Evolutionary conservation across 805 yeast genomes (phyloP), one percentile per base, ranked within the genome.

Genomic region (Ogataea sp.): DNA sequence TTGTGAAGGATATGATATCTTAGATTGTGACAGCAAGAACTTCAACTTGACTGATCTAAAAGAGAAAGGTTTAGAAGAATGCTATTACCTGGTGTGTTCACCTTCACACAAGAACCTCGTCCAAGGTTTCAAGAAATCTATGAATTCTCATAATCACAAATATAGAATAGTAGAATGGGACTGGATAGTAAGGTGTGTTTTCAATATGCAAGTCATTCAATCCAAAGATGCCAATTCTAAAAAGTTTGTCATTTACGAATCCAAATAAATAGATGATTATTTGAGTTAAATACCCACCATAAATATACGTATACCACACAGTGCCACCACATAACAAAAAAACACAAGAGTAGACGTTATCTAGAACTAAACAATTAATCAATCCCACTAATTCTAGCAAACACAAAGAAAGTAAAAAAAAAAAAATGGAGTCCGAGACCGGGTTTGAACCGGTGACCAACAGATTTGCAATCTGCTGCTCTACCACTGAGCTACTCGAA

Each of bases 391-490:
- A 23, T 8, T 23, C 26, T 23, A 11, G 10, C 7, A 23, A 23
- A 23, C n/a, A 13, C 29, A 26, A 6, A 13, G n/a, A 26, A 26
- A 28, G 8, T 15, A 11, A 17, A 17, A 30, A 30, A 30, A 30
- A 30, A 61, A 68, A 67, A 62, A 63, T 54, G 44, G 38, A 82
- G 93, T 87, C 80, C 76, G 81, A 80, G 73, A 86, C 81, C 94
- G 81, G 95, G 79, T 62, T 85, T 80, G 95, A 85, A 85, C 95
- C 81, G 78, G 81, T 88, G 93, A 85, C 95, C 94, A 83, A 80
- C 84, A 83, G 95, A 85, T 83, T 84, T 85, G 95, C 94, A 85
- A 85, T 85, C 95, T 81, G 86, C 88, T 83, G 93, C 94, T 89
- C 90, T 84, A 83, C 95, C 93, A 80, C 93, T 84, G 89, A 88